These are phyloP conservation scores for Thielaviopsis musarum DNA, from an alignment of 2,329 filamentous ascomycete species.

Conservation along the genomic window DNA sequence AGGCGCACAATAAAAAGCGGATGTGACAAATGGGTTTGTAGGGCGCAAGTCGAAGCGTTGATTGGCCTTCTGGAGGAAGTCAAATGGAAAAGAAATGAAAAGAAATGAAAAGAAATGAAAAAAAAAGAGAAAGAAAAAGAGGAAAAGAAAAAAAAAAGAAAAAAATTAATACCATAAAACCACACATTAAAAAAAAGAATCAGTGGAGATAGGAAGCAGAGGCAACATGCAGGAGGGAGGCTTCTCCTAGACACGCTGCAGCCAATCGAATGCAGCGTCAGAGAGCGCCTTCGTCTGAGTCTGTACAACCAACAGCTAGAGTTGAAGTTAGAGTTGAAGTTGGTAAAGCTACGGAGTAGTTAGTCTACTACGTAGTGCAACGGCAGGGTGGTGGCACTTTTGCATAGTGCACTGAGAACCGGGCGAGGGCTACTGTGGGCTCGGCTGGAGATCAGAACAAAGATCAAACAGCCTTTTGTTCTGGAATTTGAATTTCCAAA, in stretches of 20 bases:
- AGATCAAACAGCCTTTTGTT: background rate
- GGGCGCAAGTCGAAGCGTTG: too few species aligned
- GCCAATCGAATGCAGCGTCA: background rate
- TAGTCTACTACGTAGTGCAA: background rate
- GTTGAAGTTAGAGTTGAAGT: background rate
- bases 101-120: too few species aligned
- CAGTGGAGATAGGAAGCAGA: background rate
- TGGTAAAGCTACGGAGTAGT: too few species aligned
- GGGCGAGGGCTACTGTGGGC: background rate
- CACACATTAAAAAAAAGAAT: too few species aligned
- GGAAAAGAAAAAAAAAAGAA: background rate
- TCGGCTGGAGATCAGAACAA: background rate
- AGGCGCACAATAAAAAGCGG: too few species aligned
- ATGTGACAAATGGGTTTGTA: too few species aligned
- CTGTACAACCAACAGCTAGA: background rate
- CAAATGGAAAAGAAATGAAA: too few species aligned
- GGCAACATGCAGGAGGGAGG: background rate
- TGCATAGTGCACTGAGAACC: background rate
- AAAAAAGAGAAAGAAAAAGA: background rate
- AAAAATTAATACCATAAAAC: too few species aligned
- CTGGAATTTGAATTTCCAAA: background rate
- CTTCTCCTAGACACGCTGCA: background rate
- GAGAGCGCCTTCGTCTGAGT: background rate
- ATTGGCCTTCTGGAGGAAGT: too few species aligned
- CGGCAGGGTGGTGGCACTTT: background rate